Evolutionary conservation across 2,329 filamentous ascomycete genomes (phyloP).

Genomic region (Penicillium sp.): DNA sequence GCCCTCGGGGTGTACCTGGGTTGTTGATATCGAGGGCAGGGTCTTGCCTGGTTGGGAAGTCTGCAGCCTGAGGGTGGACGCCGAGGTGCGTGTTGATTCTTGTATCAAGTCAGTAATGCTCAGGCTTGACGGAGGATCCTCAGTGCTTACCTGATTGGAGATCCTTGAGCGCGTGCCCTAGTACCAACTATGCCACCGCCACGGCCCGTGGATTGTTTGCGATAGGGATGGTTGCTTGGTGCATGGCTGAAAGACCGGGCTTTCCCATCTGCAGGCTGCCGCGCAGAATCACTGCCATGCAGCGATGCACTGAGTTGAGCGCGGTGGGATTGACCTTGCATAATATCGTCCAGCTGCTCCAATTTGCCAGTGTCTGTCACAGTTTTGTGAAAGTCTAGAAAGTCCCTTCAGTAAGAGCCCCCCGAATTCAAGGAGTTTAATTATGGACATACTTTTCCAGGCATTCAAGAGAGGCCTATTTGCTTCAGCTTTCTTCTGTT

Average conservation of each 20-base stretch:
- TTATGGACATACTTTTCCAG: constrained; percentile 36
- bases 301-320: constrained; percentile 27
- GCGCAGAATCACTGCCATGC: constrained; percentile 19
- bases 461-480: constrained; percentile 13
- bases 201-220: constrained; percentile 13
- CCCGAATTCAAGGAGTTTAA: not conserved
- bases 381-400: constrained; percentile 33
- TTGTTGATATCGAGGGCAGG: not conserved
- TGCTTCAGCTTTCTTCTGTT: constrained; percentile 8
- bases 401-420: constrained; percentile 9
- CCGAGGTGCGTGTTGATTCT: not conserved
- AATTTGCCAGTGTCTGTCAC: constrained; percentile 32
- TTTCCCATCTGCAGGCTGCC: constrained; percentile 1
- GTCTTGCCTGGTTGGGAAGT: not conserved
- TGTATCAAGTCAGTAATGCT: not conserved
- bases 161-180: constrained; percentile 14
- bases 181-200: constrained; percentile 30
- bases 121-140: not conserved
- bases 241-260: not conserved
- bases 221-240: not conserved
- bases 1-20: not conserved
- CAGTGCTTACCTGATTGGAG: not conserved
- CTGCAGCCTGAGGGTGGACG: not conserved
- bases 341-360: constrained; percentile 35
- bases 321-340: constrained; percentile 44